Conservation (phyloP, 2,329 filamentous ascomycete genomes). For the Calonectria hawksworthii region DNA sequence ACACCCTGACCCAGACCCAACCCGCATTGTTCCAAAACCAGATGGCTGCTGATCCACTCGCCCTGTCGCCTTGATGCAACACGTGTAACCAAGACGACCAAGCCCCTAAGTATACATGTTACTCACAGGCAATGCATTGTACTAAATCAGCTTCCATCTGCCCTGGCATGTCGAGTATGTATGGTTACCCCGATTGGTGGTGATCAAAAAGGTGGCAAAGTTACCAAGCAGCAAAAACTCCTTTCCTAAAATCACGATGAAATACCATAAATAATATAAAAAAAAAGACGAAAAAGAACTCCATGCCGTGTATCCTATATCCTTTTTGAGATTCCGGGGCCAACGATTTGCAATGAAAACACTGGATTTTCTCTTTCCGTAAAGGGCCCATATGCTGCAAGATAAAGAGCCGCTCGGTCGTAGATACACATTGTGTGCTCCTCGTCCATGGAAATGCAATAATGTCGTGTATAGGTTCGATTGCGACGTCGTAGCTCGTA, state of each 20-base stretch:
- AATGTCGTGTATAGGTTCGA: constrained; percentile 33
- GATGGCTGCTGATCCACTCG: not conserved
- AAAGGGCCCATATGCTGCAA: constrained; percentile 33
- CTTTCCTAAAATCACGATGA: constrained; percentile 35
- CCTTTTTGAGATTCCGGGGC: constrained; percentile 45
- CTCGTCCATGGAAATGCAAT: constrained; percentile 35
- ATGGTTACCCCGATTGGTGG: constrained; percentile 8
- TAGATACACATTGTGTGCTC: constrained; percentile 26
- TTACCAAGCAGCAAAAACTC: constrained; percentile 25
- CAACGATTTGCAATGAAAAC: constrained; percentile 42
- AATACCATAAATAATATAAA: constrained; percentile 24
- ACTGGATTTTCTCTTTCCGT: constrained; percentile 40
- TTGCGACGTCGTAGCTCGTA: constrained; percentile 41
- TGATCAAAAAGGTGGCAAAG: constrained; percentile 21
- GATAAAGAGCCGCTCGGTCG: constrained; percentile 29
- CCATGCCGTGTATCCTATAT: constrained; percentile 49
- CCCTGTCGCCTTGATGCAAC: not conserved
- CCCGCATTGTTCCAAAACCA: not conserved
- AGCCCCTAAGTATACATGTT: not conserved
- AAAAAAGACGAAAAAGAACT: constrained; percentile 40
- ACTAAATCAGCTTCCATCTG: not conserved
- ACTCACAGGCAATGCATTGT: not conserved
- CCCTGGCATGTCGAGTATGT: constrained; percentile 2
- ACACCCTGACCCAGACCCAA: constrained; percentile 26
- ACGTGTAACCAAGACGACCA: not conserved